These are phyloP conservation scores for Mucor velutinosus DNA, from an alignment of 371 early-diverging fungal species.

Conservation along the genomic window DNA sequence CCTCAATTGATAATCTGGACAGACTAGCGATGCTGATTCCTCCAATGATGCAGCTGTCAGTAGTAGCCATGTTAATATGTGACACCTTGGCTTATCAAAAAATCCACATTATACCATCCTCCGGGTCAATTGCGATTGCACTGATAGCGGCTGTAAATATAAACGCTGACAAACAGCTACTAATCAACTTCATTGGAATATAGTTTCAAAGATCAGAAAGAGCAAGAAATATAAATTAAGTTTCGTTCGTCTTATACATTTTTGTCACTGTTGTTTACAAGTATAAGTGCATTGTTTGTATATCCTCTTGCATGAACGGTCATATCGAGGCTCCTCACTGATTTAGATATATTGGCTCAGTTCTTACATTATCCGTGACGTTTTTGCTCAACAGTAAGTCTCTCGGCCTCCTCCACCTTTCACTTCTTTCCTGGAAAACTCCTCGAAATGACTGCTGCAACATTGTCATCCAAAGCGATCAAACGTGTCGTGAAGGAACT, in stretches of 20 bases:
- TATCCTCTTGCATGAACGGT: neutral
- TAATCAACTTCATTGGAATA: neutral
- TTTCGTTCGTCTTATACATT: neutral
- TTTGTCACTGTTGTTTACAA: neutral
- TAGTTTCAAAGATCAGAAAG: neutral
- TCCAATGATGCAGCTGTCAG: neutral
- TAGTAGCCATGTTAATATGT: neutral
- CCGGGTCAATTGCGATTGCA: neutral
- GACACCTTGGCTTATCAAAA: neutral
- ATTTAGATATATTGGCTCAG: neutral
- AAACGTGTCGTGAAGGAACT: slow-evolving; percentile 67
- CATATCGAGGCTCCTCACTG: neutral
- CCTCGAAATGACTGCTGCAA: neutral
- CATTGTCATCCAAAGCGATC: slow-evolving; percentile 8
- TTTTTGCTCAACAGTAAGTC: neutral
- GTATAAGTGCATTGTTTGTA: neutral
- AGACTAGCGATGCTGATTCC: neutral
- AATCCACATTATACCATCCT: neutral
- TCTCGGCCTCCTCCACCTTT: neutral
- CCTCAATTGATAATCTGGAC: slow-evolving; percentile 20
- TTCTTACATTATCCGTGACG: neutral
- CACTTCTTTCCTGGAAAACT: neutral
- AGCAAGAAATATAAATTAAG: neutral
- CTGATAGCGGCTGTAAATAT: neutral
- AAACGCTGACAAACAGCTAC: neutral